Percentiles rank a stretch among this genome's conserved stretches.
These are phyloP conservation scores for Barbatosphaeria neglecta DNA, from an alignment of 495 filamentous ascomycete genomes.

Conservation along the genomic window DNA sequence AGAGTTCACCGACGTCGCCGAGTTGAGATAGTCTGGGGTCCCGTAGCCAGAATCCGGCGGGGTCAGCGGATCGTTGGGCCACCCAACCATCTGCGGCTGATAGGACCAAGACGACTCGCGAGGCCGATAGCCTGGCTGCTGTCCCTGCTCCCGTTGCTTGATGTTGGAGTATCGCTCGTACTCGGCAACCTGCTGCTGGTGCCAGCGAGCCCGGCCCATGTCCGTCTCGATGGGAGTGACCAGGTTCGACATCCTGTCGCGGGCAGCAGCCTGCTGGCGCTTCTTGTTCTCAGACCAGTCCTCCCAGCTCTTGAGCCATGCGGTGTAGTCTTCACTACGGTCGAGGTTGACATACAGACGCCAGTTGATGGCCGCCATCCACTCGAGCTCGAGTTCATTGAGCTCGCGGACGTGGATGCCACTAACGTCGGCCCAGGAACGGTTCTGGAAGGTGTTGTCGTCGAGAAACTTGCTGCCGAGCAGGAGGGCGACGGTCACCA, in stretches of 20 bases:
- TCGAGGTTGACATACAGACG: constrained; percentile 79
- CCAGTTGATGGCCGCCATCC: constrained; percentile 78
- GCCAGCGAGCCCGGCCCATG: constrained; percentile 30
- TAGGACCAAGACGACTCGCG: constrained; percentile 37
- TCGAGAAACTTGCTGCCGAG: constrained; percentile 97
- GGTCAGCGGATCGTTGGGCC: constrained; percentile 29
- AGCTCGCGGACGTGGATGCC: constrained; percentile 79
- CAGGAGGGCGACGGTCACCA: constrained; percentile 79
- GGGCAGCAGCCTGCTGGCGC: constrained; percentile 36
- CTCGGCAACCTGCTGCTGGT: constrained; percentile 38
- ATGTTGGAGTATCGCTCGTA: constrained; percentile 32
- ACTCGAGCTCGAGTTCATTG: constrained; percentile 84
- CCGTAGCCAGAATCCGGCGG: constrained; percentile 41
- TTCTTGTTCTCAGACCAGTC: constrained; percentile 59
- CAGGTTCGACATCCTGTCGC: constrained; percentile 43
- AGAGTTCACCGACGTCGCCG: constrained; percentile 28
- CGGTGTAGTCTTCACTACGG: constrained; percentile 67
- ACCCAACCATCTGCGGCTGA: constrained; percentile 14
- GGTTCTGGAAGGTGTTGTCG: constrained; percentile 98
- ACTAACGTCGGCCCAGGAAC: constrained; percentile 97
- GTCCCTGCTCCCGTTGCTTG: constrained; percentile 35
- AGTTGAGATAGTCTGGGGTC: constrained; percentile 35
- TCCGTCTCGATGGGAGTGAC: constrained; percentile 60
- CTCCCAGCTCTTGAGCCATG: constrained; percentile 78
- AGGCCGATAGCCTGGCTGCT: constrained; percentile 28